Evolutionary conservation across 2,329 filamentous ascomycete species (phyloP).

Genomic region (Aspergillus sp.): DNA sequence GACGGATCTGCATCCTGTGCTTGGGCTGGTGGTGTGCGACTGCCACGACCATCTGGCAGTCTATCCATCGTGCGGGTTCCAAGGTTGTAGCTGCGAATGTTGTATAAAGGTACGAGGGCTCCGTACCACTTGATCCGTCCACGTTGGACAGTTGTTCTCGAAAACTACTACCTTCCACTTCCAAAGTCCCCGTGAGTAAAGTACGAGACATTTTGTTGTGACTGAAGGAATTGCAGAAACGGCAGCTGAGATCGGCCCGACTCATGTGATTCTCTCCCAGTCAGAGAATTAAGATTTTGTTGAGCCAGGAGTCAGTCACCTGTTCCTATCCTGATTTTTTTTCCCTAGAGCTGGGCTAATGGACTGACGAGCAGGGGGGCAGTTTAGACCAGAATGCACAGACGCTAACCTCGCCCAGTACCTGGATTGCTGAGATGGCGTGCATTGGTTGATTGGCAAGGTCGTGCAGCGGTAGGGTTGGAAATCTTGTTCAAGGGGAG

Average conservation of each 20-base stretch:
- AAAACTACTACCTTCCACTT: neutral
- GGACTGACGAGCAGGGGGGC: neutral
- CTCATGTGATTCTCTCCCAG: constrained; percentile 1
- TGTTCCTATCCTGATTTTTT: constrained; percentile 3
- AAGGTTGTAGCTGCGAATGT: neutral
- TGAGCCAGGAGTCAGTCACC: constrained; percentile 1
- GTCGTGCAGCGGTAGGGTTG: constrained; percentile 8
- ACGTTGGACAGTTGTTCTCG: neutral
- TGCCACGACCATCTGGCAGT: neutral
- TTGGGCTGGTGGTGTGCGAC: constrained; percentile 4
- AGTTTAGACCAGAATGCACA: constrained; percentile 3
- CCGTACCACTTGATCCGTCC: neutral
- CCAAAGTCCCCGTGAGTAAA: neutral
- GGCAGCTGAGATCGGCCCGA: neutral
- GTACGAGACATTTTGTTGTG: neutral
- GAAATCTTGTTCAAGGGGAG: neutral
- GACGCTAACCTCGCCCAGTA: constrained; percentile 13
- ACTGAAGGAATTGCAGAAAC: neutral
- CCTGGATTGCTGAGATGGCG: constrained; percentile 11
- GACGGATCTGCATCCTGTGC: constrained; percentile 9
- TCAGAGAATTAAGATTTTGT: constrained; percentile 5
- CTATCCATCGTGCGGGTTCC: neutral
- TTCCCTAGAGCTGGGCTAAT: neutral
- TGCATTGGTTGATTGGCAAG: constrained; percentile 4
- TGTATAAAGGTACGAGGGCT: neutral